These are phyloP conservation scores for Aureobasidium leucospermi DNA, from an alignment of 2,329 filamentous ascomycete genomes.

Conservation along the genomic window DNA sequence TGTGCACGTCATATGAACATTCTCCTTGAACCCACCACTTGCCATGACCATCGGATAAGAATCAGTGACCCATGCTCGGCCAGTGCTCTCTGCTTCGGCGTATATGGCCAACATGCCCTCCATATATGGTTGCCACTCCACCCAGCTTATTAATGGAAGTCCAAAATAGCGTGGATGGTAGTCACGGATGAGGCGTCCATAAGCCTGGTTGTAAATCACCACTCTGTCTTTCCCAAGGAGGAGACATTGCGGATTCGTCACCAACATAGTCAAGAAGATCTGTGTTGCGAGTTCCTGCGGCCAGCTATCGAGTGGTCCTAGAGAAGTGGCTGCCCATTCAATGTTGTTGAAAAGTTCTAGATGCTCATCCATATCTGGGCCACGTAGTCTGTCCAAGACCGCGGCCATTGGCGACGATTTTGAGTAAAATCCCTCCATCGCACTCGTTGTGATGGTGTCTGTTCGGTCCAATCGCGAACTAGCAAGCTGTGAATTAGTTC, in stretches of 20 bases:
- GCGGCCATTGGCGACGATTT: neutral
- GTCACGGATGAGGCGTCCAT: constrained; percentile 1
- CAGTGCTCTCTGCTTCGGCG: neutral
- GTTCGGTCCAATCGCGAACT: too few relatives aligned
- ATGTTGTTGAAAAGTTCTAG: neutral
- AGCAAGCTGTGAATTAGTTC: neutral
- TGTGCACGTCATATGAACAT: neutral
- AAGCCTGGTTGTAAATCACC: constrained; percentile 16
- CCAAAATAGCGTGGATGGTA: neutral
- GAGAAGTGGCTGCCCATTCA: constrained; percentile 42
- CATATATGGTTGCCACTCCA: neutral
- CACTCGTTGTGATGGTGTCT: neutral
- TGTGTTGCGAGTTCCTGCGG: constrained; percentile 20
- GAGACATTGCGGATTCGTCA: constrained; percentile 13
- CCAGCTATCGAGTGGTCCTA: constrained; percentile 44
- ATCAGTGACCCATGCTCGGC: neutral
- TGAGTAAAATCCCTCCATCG: neutral
- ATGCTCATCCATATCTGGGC: neutral
- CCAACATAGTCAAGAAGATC: constrained; percentile 14
- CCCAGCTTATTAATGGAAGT: neutral
- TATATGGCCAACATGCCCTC: neutral
- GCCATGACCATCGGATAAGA: neutral
- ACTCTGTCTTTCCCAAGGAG: constrained; percentile 8
- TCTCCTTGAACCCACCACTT: neutral
- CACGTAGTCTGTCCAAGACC: neutral